phyloP scores from a whole-genome alignment of 345 rosid genomes.

The Corymbia maculata region DNA sequence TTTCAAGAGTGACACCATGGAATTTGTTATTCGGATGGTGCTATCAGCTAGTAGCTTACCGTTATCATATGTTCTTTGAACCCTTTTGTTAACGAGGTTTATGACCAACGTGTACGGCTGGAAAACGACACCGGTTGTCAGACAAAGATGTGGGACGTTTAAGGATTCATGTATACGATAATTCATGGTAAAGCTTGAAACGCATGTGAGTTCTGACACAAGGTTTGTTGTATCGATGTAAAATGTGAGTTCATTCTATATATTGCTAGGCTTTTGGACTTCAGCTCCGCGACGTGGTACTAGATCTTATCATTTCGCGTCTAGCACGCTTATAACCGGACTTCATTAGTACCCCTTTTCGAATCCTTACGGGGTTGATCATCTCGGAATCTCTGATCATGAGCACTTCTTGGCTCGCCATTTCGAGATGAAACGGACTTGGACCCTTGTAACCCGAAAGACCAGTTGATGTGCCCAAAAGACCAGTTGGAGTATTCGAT shows the following conservation, averaged over 20 bases:
- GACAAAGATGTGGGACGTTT: background rate
- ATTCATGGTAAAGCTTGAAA: background rate
- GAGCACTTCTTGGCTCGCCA: background rate
- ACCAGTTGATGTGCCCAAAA: background rate
- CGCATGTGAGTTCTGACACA: fast-evolving
- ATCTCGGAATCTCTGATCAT: background rate
- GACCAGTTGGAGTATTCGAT: too few relatives aligned
- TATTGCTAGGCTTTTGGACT: background rate
- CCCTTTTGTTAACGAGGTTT: background rate
- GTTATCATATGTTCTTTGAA: background rate
- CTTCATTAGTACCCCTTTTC: background rate
- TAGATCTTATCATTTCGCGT: background rate
- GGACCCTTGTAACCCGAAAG: background rate
- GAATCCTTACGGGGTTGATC: background rate
- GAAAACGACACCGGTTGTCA: background rate
- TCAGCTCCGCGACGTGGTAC: background rate
- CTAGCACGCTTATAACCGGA: background rate
- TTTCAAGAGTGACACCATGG: background rate
- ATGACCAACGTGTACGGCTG: background rate
- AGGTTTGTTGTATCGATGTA: fast-evolving
- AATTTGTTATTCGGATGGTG: background rate
- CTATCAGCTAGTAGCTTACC: background rate
- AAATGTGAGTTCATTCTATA: background rate
- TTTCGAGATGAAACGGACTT: background rate
- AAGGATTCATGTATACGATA: background rate